Evolutionary conservation across 441 rosid genomes (phyloP).

Genomic region (Erysimum cheiri): DNA sequence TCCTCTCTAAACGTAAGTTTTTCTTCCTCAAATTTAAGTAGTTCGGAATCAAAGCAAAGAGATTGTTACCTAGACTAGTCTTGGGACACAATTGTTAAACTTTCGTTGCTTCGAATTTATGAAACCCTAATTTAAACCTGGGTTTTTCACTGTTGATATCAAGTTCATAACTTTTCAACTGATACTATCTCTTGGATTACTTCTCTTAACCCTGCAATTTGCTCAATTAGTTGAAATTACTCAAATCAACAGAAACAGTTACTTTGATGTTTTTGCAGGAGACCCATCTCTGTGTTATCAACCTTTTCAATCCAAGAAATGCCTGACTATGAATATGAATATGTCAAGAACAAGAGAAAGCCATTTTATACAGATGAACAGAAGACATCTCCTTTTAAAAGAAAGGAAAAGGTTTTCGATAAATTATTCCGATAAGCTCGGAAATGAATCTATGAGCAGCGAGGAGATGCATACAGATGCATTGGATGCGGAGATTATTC

Average conservation of each 20-base stretch:
- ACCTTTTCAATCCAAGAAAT: conserved; percentile 33
- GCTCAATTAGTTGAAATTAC: neutral
- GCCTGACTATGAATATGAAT: conserved; percentile 41
- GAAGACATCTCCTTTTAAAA: conserved; percentile 41
- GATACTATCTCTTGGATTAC: conserved; percentile 10
- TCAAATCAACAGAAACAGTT: neutral
- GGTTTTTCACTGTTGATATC: conserved; percentile 8
- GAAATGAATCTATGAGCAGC: conserved; percentile 47
- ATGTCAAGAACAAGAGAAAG: conserved; percentile 38
- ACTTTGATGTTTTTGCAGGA: conserved; percentile 36
- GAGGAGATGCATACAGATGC: conserved; percentile 48
- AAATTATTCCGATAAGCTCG: conserved; percentile 55
- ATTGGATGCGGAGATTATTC: conserved; percentile 47
- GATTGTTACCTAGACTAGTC: conserved; percentile 12
- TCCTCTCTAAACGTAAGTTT: conserved; percentile 32
- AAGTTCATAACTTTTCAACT: conserved; percentile 21
- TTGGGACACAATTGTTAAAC: neutral
- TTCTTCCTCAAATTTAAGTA: conserved; percentile 1
- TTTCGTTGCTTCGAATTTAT: conserved; percentile 23
- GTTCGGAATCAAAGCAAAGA: conserved; percentile 1
- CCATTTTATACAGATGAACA: conserved; percentile 36
- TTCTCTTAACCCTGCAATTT: conserved; percentile 28
- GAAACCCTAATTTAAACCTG: conserved; percentile 2
- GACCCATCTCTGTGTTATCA: conserved; percentile 32
- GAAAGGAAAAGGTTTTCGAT: conserved; percentile 43